Evolutionary conservation across 352 stramenopile species (phyloP), one percentile per base, ranked within the genome.

Genomic region (Phytopythium delawarense): DNA sequence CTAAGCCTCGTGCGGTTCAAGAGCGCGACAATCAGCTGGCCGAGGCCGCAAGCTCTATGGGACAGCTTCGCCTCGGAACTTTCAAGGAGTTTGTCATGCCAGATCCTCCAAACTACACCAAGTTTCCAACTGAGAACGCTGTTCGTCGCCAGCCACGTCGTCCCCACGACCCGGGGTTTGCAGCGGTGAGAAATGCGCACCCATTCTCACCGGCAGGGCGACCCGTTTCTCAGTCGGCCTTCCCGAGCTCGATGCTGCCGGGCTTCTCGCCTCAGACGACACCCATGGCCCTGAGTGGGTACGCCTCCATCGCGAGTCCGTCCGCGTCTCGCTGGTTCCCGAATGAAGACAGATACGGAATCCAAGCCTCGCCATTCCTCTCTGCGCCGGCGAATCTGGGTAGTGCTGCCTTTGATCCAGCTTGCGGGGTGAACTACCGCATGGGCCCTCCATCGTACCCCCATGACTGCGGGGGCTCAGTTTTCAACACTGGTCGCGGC

Each of bases 41-140:
- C 23, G 18, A 49, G 23, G 23, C 23, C 13, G 51, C 54, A 23
- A 25, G 39, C 9, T 12, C 23, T 23, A 66, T 79, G 63, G 64
- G 60, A 13, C 63, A 73, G 44, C 37, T 79, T 20, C 53, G 64
- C 16, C 64, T 79, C 18, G 69, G 64, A 20, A 67, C 62, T 37
- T 79, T 60, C 54, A 49, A 60, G 23, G 39, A 50, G 21, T 60
- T 60, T 23, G 16, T 23, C 18, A 53, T 53, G 46, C 54, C 54
- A 4, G 35, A 60, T 1, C 25, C 46, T 53, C 9, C 39, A 13
- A 60, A 21, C 23, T 60, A 60, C 40, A 2, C 54, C 21, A 32
- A 45, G 12, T 57, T 60, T 8, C 8, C 55, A 12, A 21, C 21
- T 21, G 59, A 55, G 20, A 23, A 54, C 7, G 11, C 44, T n/a